phyloP scores from a whole-genome alignment of 805 yeast species.

The Saccharomycopsis fodiens region DNA sequence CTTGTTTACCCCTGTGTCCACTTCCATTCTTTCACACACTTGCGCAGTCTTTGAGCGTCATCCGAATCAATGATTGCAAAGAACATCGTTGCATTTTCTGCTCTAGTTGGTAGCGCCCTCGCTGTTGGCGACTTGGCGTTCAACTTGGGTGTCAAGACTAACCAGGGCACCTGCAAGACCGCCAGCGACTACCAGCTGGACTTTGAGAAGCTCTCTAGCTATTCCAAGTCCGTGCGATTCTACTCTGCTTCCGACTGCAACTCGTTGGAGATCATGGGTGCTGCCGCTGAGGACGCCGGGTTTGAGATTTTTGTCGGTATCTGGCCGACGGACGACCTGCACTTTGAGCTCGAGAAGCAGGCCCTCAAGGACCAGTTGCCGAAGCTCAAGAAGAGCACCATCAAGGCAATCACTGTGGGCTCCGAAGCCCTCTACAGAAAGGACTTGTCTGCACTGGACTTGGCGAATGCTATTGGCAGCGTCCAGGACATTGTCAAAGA shows the following conservation, averaged over 20 bases:
- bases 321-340: constrained; percentile 88
- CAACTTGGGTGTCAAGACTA: constrained; percentile 78
- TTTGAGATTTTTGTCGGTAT: constrained; percentile 76
- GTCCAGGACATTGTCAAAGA: constrained; percentile 51
- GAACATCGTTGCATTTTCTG: too few relatives aligned
- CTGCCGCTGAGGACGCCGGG: constrained; percentile 74
- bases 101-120: background rate
- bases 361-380: constrained; percentile 74
- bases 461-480: constrained; percentile 60
- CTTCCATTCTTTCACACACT: too few relatives aligned
- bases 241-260: constrained; percentile 94
- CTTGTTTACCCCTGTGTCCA: too few relatives aligned
- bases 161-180: constrained; percentile 68
- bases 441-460: constrained; percentile 67
- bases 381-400: constrained; percentile 53
- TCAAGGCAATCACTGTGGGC: constrained; percentile 81
- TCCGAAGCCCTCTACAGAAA: constrained; percentile 93
- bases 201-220: constrained; percentile 47
- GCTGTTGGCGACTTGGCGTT: constrained; percentile 46
- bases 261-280: constrained; percentile 76
- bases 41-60: too few relatives aligned
- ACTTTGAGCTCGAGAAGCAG: constrained; percentile 62
- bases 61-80: too few relatives aligned
- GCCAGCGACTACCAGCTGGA: constrained; percentile 65
- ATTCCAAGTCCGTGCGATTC: constrained; percentile 66